Base-by-base conservation (phyloP, 2,329 filamentous ascomycete genomes). In the Elsinoe arachidis region DNA sequence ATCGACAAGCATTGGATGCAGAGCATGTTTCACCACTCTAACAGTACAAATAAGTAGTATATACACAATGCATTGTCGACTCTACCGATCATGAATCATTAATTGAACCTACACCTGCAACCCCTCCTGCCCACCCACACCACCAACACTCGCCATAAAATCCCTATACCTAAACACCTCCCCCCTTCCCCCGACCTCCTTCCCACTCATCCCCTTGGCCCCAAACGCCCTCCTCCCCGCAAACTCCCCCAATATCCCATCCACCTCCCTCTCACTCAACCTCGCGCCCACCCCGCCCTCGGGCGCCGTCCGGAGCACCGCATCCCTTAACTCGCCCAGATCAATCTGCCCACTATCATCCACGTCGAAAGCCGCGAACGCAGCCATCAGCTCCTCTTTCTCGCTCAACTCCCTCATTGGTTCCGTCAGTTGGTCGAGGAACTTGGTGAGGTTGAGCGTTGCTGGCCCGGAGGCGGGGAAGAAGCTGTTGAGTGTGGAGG, bases 91-190 rank as follows among this genome's bases (percentile, higher is more conserved):
- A 4, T 11, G 11, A 12, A 53, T 39, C 41, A 26, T 46, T 23
- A 12, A 26, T 23, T 46, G 7, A 30, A 2, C 38, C 49, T 53
- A 53, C n/a, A 38, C 49, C 49, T 53, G 49, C 39, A 56, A 41
- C 1, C 53, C 37, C 7, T 59, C 63, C 47, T 46, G 59, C 44
- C 61, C 66, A 3, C 67, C 70, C 30, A 71, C 72, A 7, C 74
- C 74, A 2, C 68, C 71, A 15, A 77, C 61, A 60, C 65, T 73
- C 1, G 72, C 81, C 61, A 97, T 89, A 73, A 97, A 97, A 59
- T 99, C 93, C 61, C 89, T 84, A 69, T 97, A 99, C 66, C 85
- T 83, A 72, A 99, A 97, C 0, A 97, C 90, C 60, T 97, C 92
- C 0, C 88, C 89, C 61, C 87, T 80, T 17, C 35, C 47, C 35